Conservation (phyloP, 164 flowering plant genomes). For the Amborella trichopoda region DNA sequence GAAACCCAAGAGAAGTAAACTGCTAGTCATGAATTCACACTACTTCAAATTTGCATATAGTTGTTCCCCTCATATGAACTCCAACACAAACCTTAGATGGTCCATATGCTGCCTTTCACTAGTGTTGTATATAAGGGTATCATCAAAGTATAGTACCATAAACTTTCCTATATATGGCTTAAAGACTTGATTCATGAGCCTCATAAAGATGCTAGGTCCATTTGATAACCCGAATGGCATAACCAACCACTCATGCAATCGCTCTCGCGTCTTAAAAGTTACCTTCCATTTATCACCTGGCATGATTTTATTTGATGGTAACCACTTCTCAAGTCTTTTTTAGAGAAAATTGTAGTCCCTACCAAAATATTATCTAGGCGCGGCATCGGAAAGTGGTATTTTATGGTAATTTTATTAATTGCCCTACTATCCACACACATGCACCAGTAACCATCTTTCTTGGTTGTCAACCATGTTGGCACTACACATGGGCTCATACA, state of each 20-base stretch:
- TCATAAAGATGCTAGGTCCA: neutral
- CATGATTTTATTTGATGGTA: neutral
- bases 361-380: neutral
- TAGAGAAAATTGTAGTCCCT: too few relatives aligned
- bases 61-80: neutral
- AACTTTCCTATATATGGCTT: neutral
- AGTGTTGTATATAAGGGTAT: neutral
- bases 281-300: too few relatives aligned
- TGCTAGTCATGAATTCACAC: neutral
- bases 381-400: neutral
- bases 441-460: too few relatives aligned
- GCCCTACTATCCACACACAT: too few relatives aligned
- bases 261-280: too few relatives aligned
- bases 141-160: neutral
- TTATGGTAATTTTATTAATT: too few relatives aligned
- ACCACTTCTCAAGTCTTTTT: neutral
- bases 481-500: too few relatives aligned
- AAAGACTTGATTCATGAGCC: neutral
- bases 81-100: neutral
- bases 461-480: neutral
- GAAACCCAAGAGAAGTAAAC: neutral
- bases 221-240: conserved; percentile 2
- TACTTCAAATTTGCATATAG: neutral
- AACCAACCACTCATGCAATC: neutral
- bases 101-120: neutral